Evolutionary conservation across 495 filamentous ascomycete genomes (phyloP).

Genomic region (Daldinia bambusicola): DNA sequence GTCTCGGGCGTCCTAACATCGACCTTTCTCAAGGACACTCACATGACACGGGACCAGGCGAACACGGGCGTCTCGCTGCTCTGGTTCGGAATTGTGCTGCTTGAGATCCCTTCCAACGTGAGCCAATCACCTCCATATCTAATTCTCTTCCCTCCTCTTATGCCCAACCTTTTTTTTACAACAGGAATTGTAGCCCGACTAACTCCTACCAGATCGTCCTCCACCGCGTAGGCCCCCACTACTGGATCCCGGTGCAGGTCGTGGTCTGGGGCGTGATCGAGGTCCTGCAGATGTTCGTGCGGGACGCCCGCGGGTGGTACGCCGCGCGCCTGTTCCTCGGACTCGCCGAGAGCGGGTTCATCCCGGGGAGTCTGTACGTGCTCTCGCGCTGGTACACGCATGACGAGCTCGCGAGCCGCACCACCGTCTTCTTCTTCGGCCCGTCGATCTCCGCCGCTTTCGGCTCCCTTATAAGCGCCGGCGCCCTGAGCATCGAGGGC

Average conservation of each 20-base stretch:
- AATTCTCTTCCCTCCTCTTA: background rate
- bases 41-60: constrained; percentile 33
- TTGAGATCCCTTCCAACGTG: constrained; percentile 34
- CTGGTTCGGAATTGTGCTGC: constrained; percentile 32
- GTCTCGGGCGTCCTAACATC: constrained; percentile 34
- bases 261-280: constrained; percentile 34
- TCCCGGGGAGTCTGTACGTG: constrained; percentile 31
- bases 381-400: constrained; percentile 39
- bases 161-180: background rate
- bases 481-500: constrained; percentile 28
- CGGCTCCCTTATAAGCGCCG: constrained; percentile 30
- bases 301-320: constrained; percentile 30
- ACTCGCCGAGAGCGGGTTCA: constrained; percentile 28
- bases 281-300: constrained; percentile 32
- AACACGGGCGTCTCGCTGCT: constrained; percentile 33
- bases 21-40: constrained; percentile 27
- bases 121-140: background rate
- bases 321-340: constrained; percentile 33
- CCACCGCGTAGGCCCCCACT: constrained; percentile 30
- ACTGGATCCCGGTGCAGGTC: constrained; percentile 35
- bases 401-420: constrained; percentile 35
- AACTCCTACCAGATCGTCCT: constrained; percentile 23
- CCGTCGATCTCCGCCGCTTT: constrained; percentile 29
- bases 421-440: constrained; percentile 33
- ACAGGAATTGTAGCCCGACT: background rate